Conservation (phyloP, 768 basidiomycete genomes). For the Hortiboletus flavorubellus region DNA sequence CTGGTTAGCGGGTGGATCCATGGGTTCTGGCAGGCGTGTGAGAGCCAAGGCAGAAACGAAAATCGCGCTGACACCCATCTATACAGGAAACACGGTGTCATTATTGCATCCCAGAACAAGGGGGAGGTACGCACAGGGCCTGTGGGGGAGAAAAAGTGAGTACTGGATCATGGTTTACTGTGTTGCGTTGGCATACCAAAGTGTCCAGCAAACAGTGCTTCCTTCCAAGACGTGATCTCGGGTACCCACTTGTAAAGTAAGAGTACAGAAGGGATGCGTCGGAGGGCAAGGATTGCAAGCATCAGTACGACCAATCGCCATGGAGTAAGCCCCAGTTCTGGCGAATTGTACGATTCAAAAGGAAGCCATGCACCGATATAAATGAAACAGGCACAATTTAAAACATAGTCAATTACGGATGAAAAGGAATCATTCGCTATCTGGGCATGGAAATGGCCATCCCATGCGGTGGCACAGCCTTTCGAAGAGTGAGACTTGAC, state of each 20-base stretch:
- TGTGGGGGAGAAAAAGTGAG: slow-evolving; percentile 21
- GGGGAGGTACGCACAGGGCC: slow-evolving; percentile 47
- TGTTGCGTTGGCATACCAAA: slow-evolving; percentile 53
- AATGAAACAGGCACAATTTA: slow-evolving; percentile 78
- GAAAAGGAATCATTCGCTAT: slow-evolving; percentile 86
- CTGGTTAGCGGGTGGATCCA: slow-evolving; percentile 59
- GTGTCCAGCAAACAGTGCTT: slow-evolving; percentile 90
- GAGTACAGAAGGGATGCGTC: slow-evolving; percentile 79
- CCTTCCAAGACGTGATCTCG: slow-evolving; percentile 78
- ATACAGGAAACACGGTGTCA: slow-evolving; percentile 3
- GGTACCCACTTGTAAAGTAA: slow-evolving; percentile 81
- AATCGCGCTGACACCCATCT: slow-evolving; percentile 92
- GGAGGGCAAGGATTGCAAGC: slow-evolving; percentile 63
- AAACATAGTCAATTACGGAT: slow-evolving; percentile 84
- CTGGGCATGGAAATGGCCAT: slow-evolving; percentile 75
- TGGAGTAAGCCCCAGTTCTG: slow-evolving; percentile 58
- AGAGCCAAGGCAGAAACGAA: slow-evolving; percentile 81
- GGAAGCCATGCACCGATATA: slow-evolving; percentile 89
- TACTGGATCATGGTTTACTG: background rate
- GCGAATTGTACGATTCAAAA: slow-evolving; percentile 53
- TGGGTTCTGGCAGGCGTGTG: slow-evolving; percentile 54
- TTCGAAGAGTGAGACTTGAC: background rate
- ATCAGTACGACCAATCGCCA: slow-evolving; percentile 71
- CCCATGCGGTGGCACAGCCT: slow-evolving; percentile 92
- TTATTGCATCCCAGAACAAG: background rate